Base-by-base conservation (phyloP, 768 basidiomycete species). In the Exsudoporus frostii region DNA sequence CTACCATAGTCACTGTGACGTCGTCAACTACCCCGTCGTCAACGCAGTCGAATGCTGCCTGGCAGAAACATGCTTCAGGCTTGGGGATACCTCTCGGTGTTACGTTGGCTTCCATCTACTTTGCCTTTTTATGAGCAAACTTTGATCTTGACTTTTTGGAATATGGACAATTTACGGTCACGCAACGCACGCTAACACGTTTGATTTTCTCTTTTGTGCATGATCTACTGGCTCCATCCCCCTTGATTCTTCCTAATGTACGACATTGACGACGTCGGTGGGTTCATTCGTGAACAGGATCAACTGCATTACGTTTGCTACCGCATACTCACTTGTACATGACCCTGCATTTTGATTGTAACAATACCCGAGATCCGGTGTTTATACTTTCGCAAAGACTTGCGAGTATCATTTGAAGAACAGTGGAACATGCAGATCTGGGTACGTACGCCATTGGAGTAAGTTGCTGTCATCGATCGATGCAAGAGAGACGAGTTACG, bases 311-410 rank as follows among this genome's bases (percentile, higher is more conserved):
- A 29, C 53, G 45, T 47, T 53, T 47, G 30, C 37, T 49, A 53
- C 50, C 47, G n/a, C 29, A 61, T 48, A 51, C 53, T 67, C 62
- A 57, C 46, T 32, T 65, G 63, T 65, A 59, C n/a, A 65, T 54
- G 55, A 57, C 50, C 46, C 7, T 20, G 47, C 53, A 62, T 60
- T 50, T 67, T 55, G 63, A 52, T 42, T 65, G 63, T 66, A 67
- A 54, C 40, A 48, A 30, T 53, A 58, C 45, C 19, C 27, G 25
- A 4, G 10, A 36, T 42, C 19, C 7, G 32, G 25, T 37, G 45
- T 46, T 30, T 22, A 47, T 27, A 38, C 30, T 4, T 55, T 36
- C 20, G 3, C 39, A 40, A 41, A 7, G 30, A 15, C 6, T 43
- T 15, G 24, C 7, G 49, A 38, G 32, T 33, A 65, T 57, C 57